phyloP scores from a whole-genome alignment of 257 asterid species.

The Scutellaria barbata region DNA sequence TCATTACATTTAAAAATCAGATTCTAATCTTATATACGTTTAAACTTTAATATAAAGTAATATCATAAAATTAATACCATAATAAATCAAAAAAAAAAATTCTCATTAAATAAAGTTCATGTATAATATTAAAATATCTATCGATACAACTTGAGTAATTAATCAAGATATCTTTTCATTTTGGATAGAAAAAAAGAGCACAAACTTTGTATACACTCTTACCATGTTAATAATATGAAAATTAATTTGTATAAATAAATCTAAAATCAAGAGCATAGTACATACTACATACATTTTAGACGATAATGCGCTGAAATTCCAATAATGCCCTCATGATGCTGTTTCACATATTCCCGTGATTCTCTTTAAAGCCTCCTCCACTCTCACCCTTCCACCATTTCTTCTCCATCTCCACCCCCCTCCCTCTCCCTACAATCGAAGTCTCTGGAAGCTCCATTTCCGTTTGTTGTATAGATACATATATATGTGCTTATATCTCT shows the following conservation, averaged over 20 bases:
- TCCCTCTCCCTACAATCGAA: conserved; percentile 22
- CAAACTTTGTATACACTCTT: no score
- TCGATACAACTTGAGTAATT: no score
- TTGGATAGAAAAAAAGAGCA: no score
- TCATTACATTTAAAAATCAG: no score
- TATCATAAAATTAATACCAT: no score
- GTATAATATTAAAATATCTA: no score
- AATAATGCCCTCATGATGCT: background rate
- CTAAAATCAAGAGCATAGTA: background rate
- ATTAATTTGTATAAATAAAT: background rate
- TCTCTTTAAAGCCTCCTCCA: conserved; percentile 47
- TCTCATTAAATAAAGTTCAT: no score
- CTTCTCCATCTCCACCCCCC: conserved; percentile 27
- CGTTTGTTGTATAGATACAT: conserved; percentile 8
- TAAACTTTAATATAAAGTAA: no score
- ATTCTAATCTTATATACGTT: no score
- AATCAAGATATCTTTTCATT: no score
- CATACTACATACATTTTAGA: no score
- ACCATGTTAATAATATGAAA: background rate
- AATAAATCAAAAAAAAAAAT: no score
- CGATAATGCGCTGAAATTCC: background rate
- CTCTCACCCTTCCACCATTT: conserved; percentile 32
- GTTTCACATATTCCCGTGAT: conserved; percentile 33
- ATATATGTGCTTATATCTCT: background rate
- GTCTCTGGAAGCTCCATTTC: conserved; percentile 24